Evolutionary conservation across 1,139 yeast species (phyloP).

Genomic region (Yamadazyma blattariae): DNA sequence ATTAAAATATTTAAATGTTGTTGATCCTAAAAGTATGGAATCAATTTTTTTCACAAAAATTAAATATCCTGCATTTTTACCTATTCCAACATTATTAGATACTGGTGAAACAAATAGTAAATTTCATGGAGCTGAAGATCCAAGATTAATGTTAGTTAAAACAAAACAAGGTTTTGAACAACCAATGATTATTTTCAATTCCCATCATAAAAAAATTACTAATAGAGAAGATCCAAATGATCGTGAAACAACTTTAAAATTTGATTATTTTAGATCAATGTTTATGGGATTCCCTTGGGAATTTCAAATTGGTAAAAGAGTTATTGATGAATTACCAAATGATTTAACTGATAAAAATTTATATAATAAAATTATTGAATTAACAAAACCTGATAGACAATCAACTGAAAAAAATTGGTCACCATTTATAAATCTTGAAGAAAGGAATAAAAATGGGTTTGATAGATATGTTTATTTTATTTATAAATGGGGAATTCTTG

Average conservation of each 20-base stretch:
- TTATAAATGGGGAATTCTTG: constrained; percentile 28
- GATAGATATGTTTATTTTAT: constrained; percentile 24
- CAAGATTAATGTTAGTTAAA: constrained; percentile 33
- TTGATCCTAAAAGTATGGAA: constrained; percentile 9
- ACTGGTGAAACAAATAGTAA: constrained; percentile 15
- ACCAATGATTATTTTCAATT: constrained; percentile 32
- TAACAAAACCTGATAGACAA: constrained; percentile 18
- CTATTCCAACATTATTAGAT: constrained; percentile 23
- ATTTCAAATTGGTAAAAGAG: constrained; percentile 31
- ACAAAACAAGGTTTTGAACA: constrained; percentile 29
- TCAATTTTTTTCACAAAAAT: constrained; percentile 13
- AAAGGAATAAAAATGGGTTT: constrained; percentile 11
- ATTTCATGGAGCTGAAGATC: constrained; percentile 49
- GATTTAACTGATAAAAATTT: constrained; percentile 13
- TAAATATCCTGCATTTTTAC: constrained; percentile 25
- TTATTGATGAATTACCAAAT: constrained; percentile 22
- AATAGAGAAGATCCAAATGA: constrained; percentile 14
- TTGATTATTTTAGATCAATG: constrained; percentile 27
- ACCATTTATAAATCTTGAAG: constrained; percentile 22
- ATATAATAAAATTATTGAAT: constrained; percentile 27
- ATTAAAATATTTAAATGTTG: neutral
- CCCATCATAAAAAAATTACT: constrained; percentile 18
- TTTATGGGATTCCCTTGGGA: constrained; percentile 34
- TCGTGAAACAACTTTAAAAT: constrained; percentile 11
- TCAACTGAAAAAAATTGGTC: constrained; percentile 31